These are phyloP conservation scores for Coelastrella sp. DNA, from an alignment of 139 green algal species.

Conservation along the genomic window DNA sequence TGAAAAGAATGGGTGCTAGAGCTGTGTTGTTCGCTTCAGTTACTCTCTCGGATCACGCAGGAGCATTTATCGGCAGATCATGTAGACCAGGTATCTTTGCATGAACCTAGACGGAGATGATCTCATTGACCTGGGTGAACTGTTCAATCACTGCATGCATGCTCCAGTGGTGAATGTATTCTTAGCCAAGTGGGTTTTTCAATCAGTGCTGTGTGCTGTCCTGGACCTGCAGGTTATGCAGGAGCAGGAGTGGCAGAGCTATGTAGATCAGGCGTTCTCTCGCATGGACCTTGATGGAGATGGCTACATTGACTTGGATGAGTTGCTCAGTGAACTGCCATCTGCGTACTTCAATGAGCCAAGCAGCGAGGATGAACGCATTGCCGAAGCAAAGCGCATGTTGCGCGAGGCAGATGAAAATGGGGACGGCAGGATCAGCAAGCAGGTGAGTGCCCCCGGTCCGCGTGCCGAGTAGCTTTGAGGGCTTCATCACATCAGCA, in stretches of 20 bases:
- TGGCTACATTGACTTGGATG: constrained; percentile 87
- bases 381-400: constrained; percentile 83
- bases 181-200: too few species aligned
- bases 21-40: too few species aligned
- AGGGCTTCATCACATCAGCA: neutral
- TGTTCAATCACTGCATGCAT: too few species aligned
- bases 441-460: constrained; percentile 53
- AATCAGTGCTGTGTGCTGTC: neutral
- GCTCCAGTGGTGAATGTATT: too few species aligned
- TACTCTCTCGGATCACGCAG: too few species aligned
- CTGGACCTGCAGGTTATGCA: constrained; percentile 40
- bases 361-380: constrained; percentile 45
- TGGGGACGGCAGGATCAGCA: constrained; percentile 85
- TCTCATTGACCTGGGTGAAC: too few species aligned
- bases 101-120: too few species aligned
- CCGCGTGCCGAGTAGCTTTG: neutral
- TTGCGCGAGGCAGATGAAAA: constrained; percentile 90
- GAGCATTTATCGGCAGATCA: too few species aligned
- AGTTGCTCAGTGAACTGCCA: constrained; percentile 79
- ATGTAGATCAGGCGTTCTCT: constrained; percentile 77
- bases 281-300: constrained; percentile 87
- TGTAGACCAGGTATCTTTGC: too few species aligned
- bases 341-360: constrained; percentile 21
- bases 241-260: constrained; percentile 54
- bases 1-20: neutral